A percentile compares a stretch with the other conserved stretches of the same genome.
Evolutionary conservation across 2,329 filamentous ascomycete species (phyloP).

Genomic region (Knufia fluminis): DNA sequence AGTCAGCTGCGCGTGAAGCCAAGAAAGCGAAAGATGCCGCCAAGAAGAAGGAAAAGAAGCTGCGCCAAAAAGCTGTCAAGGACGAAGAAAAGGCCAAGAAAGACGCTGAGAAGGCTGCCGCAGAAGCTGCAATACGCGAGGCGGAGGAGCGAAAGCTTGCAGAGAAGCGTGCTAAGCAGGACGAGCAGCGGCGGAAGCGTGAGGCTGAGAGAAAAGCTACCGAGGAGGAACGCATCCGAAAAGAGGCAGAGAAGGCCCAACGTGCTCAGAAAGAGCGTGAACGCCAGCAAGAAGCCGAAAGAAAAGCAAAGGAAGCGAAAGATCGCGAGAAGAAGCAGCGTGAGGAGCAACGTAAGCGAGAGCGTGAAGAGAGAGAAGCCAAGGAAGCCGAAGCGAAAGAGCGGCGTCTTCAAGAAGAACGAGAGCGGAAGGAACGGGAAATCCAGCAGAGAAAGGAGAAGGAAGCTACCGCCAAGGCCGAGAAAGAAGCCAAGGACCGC

Average conservation of each 20-base stretch:
- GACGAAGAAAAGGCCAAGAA: slow-evolving; percentile 85
- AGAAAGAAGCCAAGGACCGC: slow-evolving; percentile 36
- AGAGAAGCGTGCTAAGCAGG: slow-evolving; percentile 70
- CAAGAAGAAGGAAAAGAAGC: slow-evolving; percentile 90
- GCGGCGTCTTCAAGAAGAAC: slow-evolving; percentile 50
- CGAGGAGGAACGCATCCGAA: slow-evolving; percentile 76
- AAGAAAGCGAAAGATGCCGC: slow-evolving; percentile 92
- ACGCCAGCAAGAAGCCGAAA: slow-evolving; percentile 73
- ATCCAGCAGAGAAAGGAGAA: slow-evolving; percentile 48
- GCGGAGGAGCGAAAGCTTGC: slow-evolving; percentile 70
- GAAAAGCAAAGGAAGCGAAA: slow-evolving; percentile 69
- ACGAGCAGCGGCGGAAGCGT: slow-evolving; percentile 84
- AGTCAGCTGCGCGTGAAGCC: slow-evolving; percentile 69
- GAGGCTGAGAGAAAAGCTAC: slow-evolving; percentile 84
- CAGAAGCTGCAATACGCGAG: slow-evolving; percentile 67
- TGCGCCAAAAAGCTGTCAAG: slow-evolving; percentile 74
- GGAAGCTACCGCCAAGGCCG: slow-evolving; percentile 41
- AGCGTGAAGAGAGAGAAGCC: slow-evolving; percentile 50
- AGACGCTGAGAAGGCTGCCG: slow-evolving; percentile 80
- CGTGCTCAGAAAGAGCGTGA: slow-evolving; percentile 77
- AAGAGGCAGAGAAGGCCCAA: slow-evolving; percentile 74
- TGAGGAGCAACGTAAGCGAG: slow-evolving; percentile 65
- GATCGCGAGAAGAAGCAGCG: slow-evolving; percentile 71
- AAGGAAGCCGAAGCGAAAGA: slow-evolving; percentile 71
- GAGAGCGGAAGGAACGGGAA: slow-evolving; percentile 45